Conservation (phyloP, 768 basidiomycete species). For the Lentinula detonsa region DNA sequence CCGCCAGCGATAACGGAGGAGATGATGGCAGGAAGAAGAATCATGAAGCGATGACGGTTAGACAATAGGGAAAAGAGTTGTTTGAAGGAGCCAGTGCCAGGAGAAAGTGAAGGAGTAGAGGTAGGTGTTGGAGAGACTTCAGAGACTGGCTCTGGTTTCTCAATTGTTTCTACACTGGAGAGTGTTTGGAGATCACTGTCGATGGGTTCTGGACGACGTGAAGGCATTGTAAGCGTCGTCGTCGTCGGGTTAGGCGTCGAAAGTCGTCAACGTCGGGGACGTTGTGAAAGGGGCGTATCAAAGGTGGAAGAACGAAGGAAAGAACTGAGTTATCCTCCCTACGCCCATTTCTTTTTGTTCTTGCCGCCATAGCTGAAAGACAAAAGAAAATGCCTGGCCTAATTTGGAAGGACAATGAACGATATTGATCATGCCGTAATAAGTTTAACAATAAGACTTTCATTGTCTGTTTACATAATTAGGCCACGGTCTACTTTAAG, state of each 20-base stretch:
- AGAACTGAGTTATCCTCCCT: background rate
- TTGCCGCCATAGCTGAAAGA: background rate
- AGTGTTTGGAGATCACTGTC: background rate
- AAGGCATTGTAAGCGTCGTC: background rate
- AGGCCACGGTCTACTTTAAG: background rate
- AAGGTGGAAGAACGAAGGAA: constrained; percentile 4
- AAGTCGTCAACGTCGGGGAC: constrained; percentile 5
- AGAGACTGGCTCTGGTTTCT: constrained; percentile 4
- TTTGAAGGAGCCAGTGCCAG: background rate
- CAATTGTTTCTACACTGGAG: constrained; percentile 1
- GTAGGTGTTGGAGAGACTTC: background rate
- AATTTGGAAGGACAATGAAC: background rate
- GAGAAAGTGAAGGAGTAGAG: background rate
- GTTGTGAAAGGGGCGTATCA: background rate
- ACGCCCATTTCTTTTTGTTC: background rate
- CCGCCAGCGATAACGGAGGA: constrained; percentile 63
- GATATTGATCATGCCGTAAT: background rate
- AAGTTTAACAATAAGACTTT: background rate
- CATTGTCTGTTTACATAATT: background rate
- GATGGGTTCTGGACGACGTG: constrained; percentile 4
- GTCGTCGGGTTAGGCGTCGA: background rate
- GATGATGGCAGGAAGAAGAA: constrained; percentile 60
- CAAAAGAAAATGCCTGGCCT: background rate
- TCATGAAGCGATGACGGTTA: constrained; percentile 44
- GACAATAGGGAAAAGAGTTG: constrained; percentile 62